Evolutionary conservation across 176 grass and related monocot species (phyloP), one percentile per base, ranked within the genome.

Genomic region (Eleusine coracana): DNA sequence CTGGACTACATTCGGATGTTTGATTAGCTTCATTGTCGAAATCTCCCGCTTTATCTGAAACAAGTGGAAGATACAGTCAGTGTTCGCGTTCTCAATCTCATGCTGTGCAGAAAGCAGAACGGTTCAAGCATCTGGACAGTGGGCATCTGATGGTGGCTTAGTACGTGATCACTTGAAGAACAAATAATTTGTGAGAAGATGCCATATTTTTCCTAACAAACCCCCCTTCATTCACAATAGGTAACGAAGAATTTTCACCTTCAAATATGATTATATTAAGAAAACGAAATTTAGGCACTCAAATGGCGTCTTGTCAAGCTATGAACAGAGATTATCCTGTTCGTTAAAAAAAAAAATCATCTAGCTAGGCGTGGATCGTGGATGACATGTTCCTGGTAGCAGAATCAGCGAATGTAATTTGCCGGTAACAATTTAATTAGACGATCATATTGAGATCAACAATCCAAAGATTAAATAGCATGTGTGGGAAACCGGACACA

Each of bases 21-120:
- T 93, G 84, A 98, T 98, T 31, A 98, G 85, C 87, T 98, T 98
- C 96, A 98, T 96, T 11, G 96, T 91, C 39, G 92, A 91, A 67
- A 98, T 98, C 78, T 98, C 96, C 77, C 93, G 80, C 86, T 98
- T 98, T 42, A 98, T 98, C 96, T 98, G 86, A 59, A 77, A 70
- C 10, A 87, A 81, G 46, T 38, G 38, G 17, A 71, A 61, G 14
- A 65, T 8, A 38, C 14, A 13, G 14, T 88, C 7, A 80, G 70
- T 16, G 13, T 16, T 52, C 12, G 28, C 5, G 60, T 25, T 74
- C 27, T 4, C 45, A 48, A 29, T 17, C 3, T 28, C 17, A 74
- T 59, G 39, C 5, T 28, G 72, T 36, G 52, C 10, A 6, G 81
- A 63, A 41, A 78, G 18, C 23, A 21, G 36, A 67, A 0, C 11